Evolutionary conservation across 495 filamentous ascomycete species (phyloP), one percentile per base, ranked within the genome.

Genomic region (Pyrenopolyporus hunteri): DNA sequence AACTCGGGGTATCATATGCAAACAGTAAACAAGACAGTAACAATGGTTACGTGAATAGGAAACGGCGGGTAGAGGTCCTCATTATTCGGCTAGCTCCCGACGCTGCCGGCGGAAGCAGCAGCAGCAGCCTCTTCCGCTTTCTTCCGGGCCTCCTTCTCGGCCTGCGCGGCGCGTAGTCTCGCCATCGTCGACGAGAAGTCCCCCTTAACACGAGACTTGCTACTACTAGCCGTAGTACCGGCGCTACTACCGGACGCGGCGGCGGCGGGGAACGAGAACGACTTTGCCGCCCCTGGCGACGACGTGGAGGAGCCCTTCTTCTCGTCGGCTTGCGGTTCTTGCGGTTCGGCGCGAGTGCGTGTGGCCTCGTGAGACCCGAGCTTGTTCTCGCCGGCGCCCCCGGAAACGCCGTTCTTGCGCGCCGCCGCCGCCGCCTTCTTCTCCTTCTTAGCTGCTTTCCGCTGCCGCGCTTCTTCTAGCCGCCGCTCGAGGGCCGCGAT

Each of bases 401-500:
- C n/a, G n/a, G n/a, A n/a, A n/a, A n/a, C n/a, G n/a, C 48, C 69
- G 11, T 54, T 56, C 62, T 71, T 73, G 37, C 57, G 64, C 20
- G 44, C 58, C 17, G 58, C 61, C 45, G 67, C 67, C 28, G 44
- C 62, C 14, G 59, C 59, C 47, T 70, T 71, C 20, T 63, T 54
- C 22, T 57, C 49, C 11, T 54, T 63, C 53, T 46, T 64, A 42
- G 59, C 62, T 31, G 66, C 67, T 62, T 75, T 78, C 28, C 75
- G 68, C 28, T 74, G 71, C 35, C 67, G 72, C 14, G 60, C 63
- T 47, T 70, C 67, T 19, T 66, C 43, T 25, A 79, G 47, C 19
- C 64, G 65, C 23, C 69, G 52, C 59, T 79, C 77, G 13, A 79
- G 52, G n/a, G 75, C 71, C n/a, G 73, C 76, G 22, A 76, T 71